Base-by-base conservation (phyloP, 768 basidiomycete species). In the Cystobasidium ongulense region DNA sequence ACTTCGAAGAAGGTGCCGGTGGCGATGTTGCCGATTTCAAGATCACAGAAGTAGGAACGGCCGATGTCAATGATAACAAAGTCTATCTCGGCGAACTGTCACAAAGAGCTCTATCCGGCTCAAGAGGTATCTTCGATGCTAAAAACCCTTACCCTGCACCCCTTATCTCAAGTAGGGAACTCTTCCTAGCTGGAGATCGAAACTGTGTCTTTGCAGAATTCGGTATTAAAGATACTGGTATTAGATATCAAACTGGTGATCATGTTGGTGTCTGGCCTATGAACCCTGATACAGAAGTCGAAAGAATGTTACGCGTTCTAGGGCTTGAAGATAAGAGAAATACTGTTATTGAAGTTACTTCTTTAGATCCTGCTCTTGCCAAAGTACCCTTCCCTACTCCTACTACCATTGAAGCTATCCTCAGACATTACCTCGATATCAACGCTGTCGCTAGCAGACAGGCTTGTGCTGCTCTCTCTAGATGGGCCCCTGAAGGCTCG, bases 381-480 rank as follows among this genome's bases (percentile, higher is more conserved):
- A 98, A 98, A 82, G 94, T 98, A 72, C 95, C 95, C 21, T 99
- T 98, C 88, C 95, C 96, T 15, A 90, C 93, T 23, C 95, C 95
- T 0, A 93, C 94, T 1, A 97, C 94, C 8, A 97, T 96, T 78
- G 86, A 85, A 74, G 89, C 92, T 61, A 92, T 97, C 76, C 87
- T 99, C 75, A 88, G 93, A 41, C 90, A 98, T 83, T 99, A 99
- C 82, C 88, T 98, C 80, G 95, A 99, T 80, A 92, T 98, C 80
- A 92, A 89, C 77, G 91, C 94, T 43, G 88, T 93, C 68, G 92
- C 90, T 21, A 92, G 92, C 82, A 90, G 95, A 82, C 96, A 98
- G 81, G 89, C 92, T 75, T 88, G 97, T 46, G 91, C 91, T 52
- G 84, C 87, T 35, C 83, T 97, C 63, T 87, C 92, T 63, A 91